Base-by-base conservation (phyloP, 169 alveolate genomes). In the Eimeria brunetti region DNA sequence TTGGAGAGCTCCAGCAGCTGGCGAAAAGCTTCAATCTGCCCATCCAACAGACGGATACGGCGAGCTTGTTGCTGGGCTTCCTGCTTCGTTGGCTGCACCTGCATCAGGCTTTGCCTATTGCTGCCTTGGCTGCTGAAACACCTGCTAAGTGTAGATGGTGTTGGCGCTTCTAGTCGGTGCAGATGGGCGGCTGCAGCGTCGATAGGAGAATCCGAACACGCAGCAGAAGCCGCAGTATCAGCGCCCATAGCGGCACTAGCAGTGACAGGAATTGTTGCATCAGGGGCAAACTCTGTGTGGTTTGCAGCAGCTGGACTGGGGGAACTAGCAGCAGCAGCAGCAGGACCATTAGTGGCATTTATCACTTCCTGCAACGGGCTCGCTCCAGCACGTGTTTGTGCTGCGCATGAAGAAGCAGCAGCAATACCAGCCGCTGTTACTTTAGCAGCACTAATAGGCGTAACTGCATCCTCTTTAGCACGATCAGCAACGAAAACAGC, bases 1-100 rank as follows among this genome's bases (percentile, higher is more conserved):
- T 83, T 83, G 44, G 90, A 83, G 8, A 83, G 14, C 46, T 83
- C 44, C 90, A 83, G 90, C 2, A 83, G 73, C 58, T 56, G 90
- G 51, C 76, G 90, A 60, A 83, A 83, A 58, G 53, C 90, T n/a
- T 83, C 76, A 22, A 83, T 56, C 24, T 83, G 69, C 90, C 38
- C 75, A 58, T 83, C 75, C 36, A 83, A 16, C 73, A 51, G 90
- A 33, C 56, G 69, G 58, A 56, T 58, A 56, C 75, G 76, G 88
- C 27, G 88, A 27, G 8, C 46, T 36, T 83, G 90, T 6, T 83
- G 90, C 51, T 83, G 76, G 38, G 12, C 33, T 20, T 83, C 51
- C 46, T 18, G 24, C 58, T 16, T n/a, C n/a, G 12, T 51, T 78
- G 88, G 44, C 46, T 3, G 64, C 67, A 11, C 67, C 41, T 78